These are phyloP conservation scores for Hymenoscyphus fructigenus DNA, from an alignment of 2,329 filamentous ascomycete genomes.

Conservation along the genomic window DNA sequence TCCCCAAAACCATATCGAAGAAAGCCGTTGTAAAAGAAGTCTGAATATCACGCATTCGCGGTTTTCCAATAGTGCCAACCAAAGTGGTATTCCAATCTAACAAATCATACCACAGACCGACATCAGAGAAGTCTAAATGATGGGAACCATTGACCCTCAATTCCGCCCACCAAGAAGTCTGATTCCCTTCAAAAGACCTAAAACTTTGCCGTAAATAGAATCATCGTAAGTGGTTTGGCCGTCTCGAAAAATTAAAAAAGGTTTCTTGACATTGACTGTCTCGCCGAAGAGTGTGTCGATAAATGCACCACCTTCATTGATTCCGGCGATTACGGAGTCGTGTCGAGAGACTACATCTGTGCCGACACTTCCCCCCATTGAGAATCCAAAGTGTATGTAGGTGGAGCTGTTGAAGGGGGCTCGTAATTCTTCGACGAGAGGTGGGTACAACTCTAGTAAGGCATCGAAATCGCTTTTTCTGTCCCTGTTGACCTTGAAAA, in stretches of 20 bases:
- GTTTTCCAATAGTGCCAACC: neutral
- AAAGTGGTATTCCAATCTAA: neutral
- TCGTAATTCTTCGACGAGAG: neutral
- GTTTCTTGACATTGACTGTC: slow-evolving; percentile 1
- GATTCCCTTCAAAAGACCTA: neutral
- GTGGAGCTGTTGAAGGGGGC: neutral
- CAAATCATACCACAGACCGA: neutral
- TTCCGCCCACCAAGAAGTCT: neutral
- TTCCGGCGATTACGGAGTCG: neutral
- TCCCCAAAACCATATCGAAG: neutral
- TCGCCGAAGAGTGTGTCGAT: neutral
- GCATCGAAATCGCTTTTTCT: neutral
- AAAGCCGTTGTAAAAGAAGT: neutral
- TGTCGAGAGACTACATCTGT: neutral
- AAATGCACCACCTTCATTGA: neutral
- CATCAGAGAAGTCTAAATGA: neutral
- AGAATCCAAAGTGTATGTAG: neutral
- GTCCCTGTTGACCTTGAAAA: neutral
- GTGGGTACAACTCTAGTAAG: neutral
- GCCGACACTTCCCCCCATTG: neutral
- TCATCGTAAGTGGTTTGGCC: neutral
- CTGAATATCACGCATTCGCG: neutral
- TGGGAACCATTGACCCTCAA: neutral
- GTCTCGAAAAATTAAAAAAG: neutral
- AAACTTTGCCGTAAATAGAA: neutral